Base-by-base conservation (phyloP, 805 yeast species). In the Metschnikowia shivogae region DNA sequence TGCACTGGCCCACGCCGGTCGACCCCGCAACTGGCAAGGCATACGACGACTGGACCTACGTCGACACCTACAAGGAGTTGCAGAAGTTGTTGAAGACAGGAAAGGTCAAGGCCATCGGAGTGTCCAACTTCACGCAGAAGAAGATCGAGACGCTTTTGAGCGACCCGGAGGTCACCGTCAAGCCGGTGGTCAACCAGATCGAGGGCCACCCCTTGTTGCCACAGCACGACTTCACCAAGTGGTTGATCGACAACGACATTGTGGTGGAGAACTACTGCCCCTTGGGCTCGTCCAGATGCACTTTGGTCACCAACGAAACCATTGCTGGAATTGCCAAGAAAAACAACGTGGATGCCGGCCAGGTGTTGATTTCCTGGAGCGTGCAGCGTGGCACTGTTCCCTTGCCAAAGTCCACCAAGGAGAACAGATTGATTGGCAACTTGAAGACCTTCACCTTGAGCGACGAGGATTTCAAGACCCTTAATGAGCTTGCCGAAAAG, bases 371-470 rank as follows among this genome's bases (percentile, higher is more conserved):
- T 13, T 50, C 56, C 8, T 54, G 57, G 57, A 54, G 53, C 10
- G 53, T 54, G 27, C 56, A 52, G 42, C 41, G 57, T 27, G 48
- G 53, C 30, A 52, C 55, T 7, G 44, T 52, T 5, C 56, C 53
- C 32, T 52, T 54, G 57, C 57, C 57, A 31, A 54, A 54, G 43
- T 46, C 53, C n/a, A 48, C 47, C 11, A 47, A 46, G n/a, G 66
- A 61, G 36, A 53, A 64, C 10, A 59, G 74, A 58, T 58, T 71
- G 49, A 53, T 64, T 50, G 54, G 67, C 35, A 65, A 73, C 59
- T 58, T 67, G 52, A 57, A 68, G 50, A 67, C 73, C 10, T 55
- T 69, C 42, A 50, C 40, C 14, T 63, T 70, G 53, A 53, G 64
- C 22, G 62, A 62, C 14, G 72, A 64, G 37, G 74, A 70, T 47